A percentile compares a stretch with the other conserved stretches of the same genome.
Evolutionary conservation across 805 yeast species (phyloP).

Genomic region (Monosporozyma servazzii): DNA sequence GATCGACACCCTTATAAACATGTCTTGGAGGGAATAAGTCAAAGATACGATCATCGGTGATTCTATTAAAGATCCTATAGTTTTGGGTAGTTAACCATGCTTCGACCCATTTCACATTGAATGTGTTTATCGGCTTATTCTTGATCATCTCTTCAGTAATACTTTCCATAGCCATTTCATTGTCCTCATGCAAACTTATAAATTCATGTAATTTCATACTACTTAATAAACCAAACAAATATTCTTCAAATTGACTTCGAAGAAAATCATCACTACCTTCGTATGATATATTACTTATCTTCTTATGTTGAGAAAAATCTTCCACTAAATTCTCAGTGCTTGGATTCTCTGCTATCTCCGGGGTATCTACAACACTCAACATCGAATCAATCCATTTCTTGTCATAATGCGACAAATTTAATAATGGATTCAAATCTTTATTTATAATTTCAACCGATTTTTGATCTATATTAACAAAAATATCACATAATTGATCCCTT

Average conservation of each 20-base stretch:
- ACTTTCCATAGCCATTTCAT: constrained; percentile 30
- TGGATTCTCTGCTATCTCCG: not conserved
- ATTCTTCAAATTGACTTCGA: constrained; percentile 83
- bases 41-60: constrained; percentile 63
- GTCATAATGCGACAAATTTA: constrained; percentile 51
- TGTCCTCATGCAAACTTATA: constrained; percentile 31
- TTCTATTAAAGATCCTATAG: constrained; percentile 42
- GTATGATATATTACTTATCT: constrained; percentile 40
- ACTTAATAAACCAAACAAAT: constrained; percentile 65
- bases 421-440: constrained; percentile 32
- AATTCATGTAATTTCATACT: constrained; percentile 63
- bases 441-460: constrained; percentile 39
- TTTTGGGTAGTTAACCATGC: constrained; percentile 49
- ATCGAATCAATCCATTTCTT: constrained; percentile 65
- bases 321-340: constrained; percentile 34
- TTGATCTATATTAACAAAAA: constrained; percentile 60
- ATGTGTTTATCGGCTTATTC: constrained; percentile 33
- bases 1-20: constrained; percentile 23
- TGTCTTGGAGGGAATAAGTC: constrained; percentile 47
- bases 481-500: constrained; percentile 51
- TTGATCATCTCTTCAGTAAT: constrained; percentile 23
- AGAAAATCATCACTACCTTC: constrained; percentile 82
- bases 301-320: constrained; percentile 16
- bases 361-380: constrained; percentile 34
- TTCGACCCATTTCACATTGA: constrained; percentile 38